A percentile compares a stretch with the other conserved stretches of the same genome.
Conservation (phyloP, 306 rosid species). For the Fagus sylvatica region DNA sequence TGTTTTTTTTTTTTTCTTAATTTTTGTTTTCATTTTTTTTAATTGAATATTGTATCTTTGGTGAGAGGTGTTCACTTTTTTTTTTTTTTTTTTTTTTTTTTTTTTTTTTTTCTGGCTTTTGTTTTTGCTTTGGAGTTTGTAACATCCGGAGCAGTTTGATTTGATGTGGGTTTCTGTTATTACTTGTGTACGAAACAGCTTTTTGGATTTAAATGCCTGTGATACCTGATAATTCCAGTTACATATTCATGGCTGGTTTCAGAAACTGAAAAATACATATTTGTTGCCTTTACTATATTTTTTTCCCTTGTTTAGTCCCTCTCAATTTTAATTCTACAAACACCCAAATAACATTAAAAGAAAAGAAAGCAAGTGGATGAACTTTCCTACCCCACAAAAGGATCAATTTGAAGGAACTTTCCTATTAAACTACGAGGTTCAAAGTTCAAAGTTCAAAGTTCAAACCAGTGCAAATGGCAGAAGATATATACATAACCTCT, state of each 20-base stretch:
- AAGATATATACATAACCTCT: neutral
- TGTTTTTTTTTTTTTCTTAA: neutral
- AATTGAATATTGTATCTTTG: conserved; percentile 4
- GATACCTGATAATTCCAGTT: conserved; percentile 8
- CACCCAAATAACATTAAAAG: conserved; percentile 1
- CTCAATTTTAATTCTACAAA: neutral
- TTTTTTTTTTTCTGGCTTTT: neutral
- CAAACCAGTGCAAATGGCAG: neutral
- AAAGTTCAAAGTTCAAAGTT: too few species aligned
- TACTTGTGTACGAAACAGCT: conserved; percentile 28
- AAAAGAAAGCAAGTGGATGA: conserved; percentile 17
- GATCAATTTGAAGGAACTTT: conserved; percentile 27
- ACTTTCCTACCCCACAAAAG: conserved; percentile 24
- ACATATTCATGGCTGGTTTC: conserved; percentile 18
- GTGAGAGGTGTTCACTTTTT: too few species aligned
- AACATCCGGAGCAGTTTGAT: conserved; percentile 26
- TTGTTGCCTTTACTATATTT: conserved; percentile 6
- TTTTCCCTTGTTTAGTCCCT: neutral
- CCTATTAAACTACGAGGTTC: conserved; percentile 2
- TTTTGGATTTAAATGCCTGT: conserved; percentile 18
- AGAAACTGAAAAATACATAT: conserved; percentile 11
- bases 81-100: neutral
- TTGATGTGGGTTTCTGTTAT: conserved; percentile 31
- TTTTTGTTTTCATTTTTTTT: neutral
- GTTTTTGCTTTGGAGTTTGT: neutral